phyloP scores from a whole-genome alignment of 108 stramenopile species.

The Thalassiosira profunda region DNA sequence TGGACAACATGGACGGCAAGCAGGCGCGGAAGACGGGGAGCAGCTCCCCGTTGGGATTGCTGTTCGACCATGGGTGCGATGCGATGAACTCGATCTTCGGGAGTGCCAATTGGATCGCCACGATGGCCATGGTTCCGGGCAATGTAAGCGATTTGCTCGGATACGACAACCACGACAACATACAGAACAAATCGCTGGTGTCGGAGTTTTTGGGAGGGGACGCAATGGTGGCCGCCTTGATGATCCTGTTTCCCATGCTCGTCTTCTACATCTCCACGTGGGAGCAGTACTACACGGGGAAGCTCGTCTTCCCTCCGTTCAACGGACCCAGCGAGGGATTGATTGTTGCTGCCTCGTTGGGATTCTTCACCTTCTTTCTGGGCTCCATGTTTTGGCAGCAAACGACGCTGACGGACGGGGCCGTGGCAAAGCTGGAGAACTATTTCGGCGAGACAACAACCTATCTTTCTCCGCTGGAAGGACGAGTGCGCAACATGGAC shows the following conservation, averaged over 20 bases:
- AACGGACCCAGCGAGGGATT: conserved; percentile 92
- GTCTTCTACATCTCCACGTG: conserved; percentile 85
- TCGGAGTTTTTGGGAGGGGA: conserved; percentile 40
- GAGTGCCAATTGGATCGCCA: conserved; percentile 79
- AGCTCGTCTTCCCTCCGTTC: conserved; percentile 78
- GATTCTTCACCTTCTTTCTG: conserved; percentile 54
- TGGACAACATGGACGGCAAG: conserved; percentile 99
- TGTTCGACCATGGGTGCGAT: conserved; percentile 99
- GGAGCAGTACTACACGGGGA: conserved; percentile 90
- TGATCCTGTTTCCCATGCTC: conserved; percentile 64
- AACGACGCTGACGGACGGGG: conserved; percentile 38
- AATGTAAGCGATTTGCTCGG: conserved; percentile 33
- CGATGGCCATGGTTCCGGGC: conserved; percentile 56
- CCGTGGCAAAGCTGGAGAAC: no score
- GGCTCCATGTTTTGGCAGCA: conserved; percentile 76
- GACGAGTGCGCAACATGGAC: conserved; percentile 57
- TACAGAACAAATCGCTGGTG: conserved; percentile 22
- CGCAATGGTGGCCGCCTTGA: conserved; percentile 14
- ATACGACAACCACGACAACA: conserved; percentile 7
- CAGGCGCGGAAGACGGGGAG: conserved; percentile 93
- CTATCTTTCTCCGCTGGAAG: conserved; percentile 11
- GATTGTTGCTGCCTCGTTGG: conserved; percentile 60
- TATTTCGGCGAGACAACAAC: conserved; percentile 1
- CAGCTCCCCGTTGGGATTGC: conserved; percentile 89
- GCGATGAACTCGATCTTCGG: conserved; percentile 90